Evolutionary conservation across 1,284 basidiomycete genomes (phyloP), one percentile per base, ranked within the genome.

Genomic region (Prillingera fragicola): DNA sequence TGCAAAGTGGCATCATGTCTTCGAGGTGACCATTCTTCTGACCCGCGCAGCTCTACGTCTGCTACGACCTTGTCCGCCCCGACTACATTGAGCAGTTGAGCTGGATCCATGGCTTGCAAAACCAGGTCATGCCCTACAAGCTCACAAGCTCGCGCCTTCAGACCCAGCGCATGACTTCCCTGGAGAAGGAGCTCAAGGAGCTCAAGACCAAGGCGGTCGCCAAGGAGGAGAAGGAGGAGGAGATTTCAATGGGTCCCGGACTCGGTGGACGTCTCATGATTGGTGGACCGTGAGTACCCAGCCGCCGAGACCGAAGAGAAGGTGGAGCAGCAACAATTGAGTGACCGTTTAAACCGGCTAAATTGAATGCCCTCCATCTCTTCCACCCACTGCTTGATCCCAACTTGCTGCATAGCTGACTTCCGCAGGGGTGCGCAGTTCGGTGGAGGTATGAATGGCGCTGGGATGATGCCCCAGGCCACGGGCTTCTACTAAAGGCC

Each of bases 71-170:
- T 12, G 74, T 98, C 41, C 81, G 87, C 31, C 80, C 89, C 1
- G 95, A 98, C 68, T 74, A 92, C 46, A 88, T 96, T 25, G 87
- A 92, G 71, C 94, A 97, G 72, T 74, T 95, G 60, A 62, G 86
- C 54, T 98, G 95, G 95, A 83, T 88, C 65, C 84, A 95, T 58
- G 92, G 84, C 13, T 77, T 98, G 38, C 87, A 87, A 63, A 95
- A 98, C 73, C 96, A 94, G 74, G 87, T 86, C 63, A 92, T 90
- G 85, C 92, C 92, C 0, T 97, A 87, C 72, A 83, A 81, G 63
- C 84, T 97, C 42, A n/a, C n/a, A n/a, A n/a, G n/a, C n/a, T n/a
- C n/a, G n/a, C n/a, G n/a, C n/a, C 91, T 96, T 73, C 78, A 34
- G 15, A 15, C 27, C 19, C 39, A 25, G 10, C 34, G 19, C 80